Base-by-base conservation (phyloP, 768 basidiomycete genomes). In the Amanita muscaria region DNA sequence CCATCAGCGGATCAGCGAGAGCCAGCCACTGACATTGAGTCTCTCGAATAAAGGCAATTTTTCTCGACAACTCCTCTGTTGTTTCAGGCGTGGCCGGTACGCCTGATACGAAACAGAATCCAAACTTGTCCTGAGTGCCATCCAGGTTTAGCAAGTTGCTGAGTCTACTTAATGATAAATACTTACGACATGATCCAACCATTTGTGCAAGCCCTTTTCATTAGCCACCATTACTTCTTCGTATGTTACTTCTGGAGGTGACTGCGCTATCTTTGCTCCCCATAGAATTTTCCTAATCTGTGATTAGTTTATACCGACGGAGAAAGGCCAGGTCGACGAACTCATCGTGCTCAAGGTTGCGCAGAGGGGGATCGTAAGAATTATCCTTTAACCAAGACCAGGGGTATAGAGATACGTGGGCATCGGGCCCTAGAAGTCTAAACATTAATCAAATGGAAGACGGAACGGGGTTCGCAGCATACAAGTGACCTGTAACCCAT, bases 41-140 rank as follows among this genome's bases (percentile, higher is more conserved):
- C 61, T 94, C 82, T 34, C 93, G 77, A 47, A 96, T 92, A 55
- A 87, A 88, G 3, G 79, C 84, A 48, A 98, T 90, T 25, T 84
- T 76, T 45, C 73, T 61, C 9, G 79, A 70, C 1, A 97, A 69
- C 50, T 73, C 67, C 57, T 97, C 89, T 0, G 94, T 99, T 2
- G 80, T 87, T 59, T 91, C 83, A 4, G 87, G 73, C 0, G 82
- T 88, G 1, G 73, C 59, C 3, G 92, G 89, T 10, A 94, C 84
- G 9, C 80, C 88, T 12, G 78, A 69, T 6, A 97, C 72, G 49
- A 96, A 86, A 44, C 83, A 90, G 61, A 98, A 91, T 0, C 94
- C 94, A 56, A 85, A 94, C 38, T 68, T 72, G 51, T 92, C 77
- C 91, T 94, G 34, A 18, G 30, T 36, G 19, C 36, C 16, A 30